These are phyloP conservation scores for Bassia scoparia DNA, from an alignment of 148 eudicot species.

Conservation along the genomic window DNA sequence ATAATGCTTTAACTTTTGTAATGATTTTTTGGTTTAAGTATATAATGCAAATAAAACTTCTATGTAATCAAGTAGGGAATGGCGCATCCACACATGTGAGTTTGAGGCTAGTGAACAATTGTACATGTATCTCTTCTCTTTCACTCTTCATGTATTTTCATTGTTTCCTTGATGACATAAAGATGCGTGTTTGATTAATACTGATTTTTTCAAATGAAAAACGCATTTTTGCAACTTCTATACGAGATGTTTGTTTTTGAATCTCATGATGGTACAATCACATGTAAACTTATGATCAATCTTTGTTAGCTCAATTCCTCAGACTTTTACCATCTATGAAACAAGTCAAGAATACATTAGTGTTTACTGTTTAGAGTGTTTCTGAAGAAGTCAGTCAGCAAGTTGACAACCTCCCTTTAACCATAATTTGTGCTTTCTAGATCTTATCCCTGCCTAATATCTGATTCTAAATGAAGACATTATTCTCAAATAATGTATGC, in stretches of 20 bases:
- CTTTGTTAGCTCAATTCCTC: not conserved
- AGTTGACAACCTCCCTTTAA: not conserved
- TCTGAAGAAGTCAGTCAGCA: not conserved
- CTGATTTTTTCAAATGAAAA: slow-evolving; percentile 1
- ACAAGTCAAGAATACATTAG: too few relatives aligned
- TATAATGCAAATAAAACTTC: not conserved
- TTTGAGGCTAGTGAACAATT: too few relatives aligned
- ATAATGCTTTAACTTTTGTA: not conserved
- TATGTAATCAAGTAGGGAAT: not conserved
- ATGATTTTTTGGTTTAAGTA: not conserved
- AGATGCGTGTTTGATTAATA: not conserved
- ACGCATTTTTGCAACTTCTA: not conserved
- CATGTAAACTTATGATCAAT: not conserved
- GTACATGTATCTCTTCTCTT: too few relatives aligned
- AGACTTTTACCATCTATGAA: not conserved
- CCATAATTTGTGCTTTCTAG: not conserved
- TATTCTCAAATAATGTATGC: not conserved
- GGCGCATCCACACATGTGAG: not conserved
- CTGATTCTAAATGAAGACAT: not conserved
- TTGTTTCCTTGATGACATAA: not conserved
- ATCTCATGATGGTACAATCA: not conserved
- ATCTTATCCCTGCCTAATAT: not conserved
- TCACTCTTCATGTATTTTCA: too few relatives aligned
- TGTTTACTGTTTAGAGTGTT: not conserved
- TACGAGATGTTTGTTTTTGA: not conserved